Base-by-base conservation (phyloP, 2,329 filamentous ascomycete species). In the Cephalotrichum gorgonifer region DNA sequence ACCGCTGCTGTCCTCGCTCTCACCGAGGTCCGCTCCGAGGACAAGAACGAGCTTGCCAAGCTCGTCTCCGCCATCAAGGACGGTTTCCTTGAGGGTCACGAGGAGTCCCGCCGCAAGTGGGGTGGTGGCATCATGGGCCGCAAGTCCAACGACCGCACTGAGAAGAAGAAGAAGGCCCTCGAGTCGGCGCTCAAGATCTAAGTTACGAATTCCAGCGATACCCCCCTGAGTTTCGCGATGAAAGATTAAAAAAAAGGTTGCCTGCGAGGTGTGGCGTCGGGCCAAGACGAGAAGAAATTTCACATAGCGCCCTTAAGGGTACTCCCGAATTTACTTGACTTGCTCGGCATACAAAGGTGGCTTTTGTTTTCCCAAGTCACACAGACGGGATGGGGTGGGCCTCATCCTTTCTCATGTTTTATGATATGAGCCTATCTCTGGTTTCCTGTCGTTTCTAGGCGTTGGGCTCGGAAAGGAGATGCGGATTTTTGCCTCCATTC, bases 141-240 rank as follows among this genome's bases (percentile, higher is more conserved):
- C 70, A 98, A 98, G 88, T 90, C 93, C 67, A 82, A 81, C 73
- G 80, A 78, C 73, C 74, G 74, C 65, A 78, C 74, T 55, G 72
- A 74, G 72, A 96, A 95, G 86, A 88, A 88, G 79, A 81, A 85
- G 75, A 96, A 96, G 86, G 89, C 90, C 67, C 66, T 93, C 56
- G 93, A 97, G 75, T 74, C 73, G 66, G 90, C 93, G 69, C 89
- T 96, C 82, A 97, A 97, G 86, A 94, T 98, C 77, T 98, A 94
- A 70, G 57, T 58, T n/a, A 5, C 6, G 12, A 14, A 30, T 28
- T 26, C n/a, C 17, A 9, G 26, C 25, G 43, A 44, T 44, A 41
- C 23, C 33, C 45, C 39, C n/a, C 33, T 25, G 45, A 47, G 3
- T 15, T n/a, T n/a, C n/a, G n/a, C n/a, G n/a, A 28, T 9, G 28